These are phyloP conservation scores for Trichoderma sp. DNA, from an alignment of 2,329 filamentous ascomycete species.

Conservation along the genomic window DNA sequence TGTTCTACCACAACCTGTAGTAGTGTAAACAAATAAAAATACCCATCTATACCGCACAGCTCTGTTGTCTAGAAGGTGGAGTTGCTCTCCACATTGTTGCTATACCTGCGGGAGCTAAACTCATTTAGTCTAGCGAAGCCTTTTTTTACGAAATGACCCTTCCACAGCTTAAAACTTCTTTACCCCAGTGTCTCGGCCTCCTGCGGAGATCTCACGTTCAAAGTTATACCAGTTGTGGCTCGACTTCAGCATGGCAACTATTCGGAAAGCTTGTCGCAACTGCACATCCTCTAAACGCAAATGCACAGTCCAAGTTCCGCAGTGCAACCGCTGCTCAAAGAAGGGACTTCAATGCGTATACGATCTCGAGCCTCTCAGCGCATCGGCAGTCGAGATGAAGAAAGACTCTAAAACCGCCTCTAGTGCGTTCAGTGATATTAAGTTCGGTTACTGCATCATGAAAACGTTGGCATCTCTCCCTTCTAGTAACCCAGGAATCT, in stretches of 20 bases:
- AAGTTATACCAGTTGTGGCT: neutral
- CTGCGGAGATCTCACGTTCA: neutral
- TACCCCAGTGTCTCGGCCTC: neutral
- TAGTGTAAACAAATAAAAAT: too few relatives aligned
- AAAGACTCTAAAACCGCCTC: neutral
- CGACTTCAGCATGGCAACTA: neutral
- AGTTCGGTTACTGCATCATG: neutral
- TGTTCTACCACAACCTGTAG: neutral
- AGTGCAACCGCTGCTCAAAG: neutral
- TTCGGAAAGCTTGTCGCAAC: neutral
- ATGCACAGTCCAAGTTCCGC: neutral
- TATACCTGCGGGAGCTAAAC: neutral
- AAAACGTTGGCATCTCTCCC: neutral
- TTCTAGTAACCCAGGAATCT: neutral
- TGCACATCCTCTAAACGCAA: neutral
- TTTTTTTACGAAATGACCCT: neutral
- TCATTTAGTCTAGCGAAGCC: neutral
- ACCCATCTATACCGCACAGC: neutral
- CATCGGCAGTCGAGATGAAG: neutral
- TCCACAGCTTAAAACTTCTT: neutral
- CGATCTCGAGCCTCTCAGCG: neutral
- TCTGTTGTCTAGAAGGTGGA: neutral
- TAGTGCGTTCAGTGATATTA: neutral
- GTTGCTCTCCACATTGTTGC: neutral
- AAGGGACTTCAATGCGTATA: neutral